Evolutionary conservation across 2,329 filamentous ascomycete species (phyloP), one percentile per base, ranked within the genome.

Genomic region (Penicillium brasilianum): DNA sequence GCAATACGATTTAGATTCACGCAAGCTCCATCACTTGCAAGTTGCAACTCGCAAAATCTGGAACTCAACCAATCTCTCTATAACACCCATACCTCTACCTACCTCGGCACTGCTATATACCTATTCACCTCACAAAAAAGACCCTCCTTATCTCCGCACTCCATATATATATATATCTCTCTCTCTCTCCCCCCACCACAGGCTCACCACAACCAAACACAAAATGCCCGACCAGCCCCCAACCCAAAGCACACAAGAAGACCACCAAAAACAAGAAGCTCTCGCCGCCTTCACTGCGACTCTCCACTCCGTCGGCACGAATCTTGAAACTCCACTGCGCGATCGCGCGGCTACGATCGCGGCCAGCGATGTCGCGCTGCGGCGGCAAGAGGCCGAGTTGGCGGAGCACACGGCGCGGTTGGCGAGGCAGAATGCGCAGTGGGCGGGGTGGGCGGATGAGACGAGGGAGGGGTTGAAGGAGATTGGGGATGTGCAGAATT

Each of bases 401-500:
- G 77, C 74, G 44, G 81, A 79, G 66, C 75, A 81, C 63, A 86
- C 83, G n/a, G 75, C 75, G 11, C 78, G 77, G 18, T 71, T 87
- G 58, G 75, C 77, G 41, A 81, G 82, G 70, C 83, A 87, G 72
- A 84, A 80, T 66, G 80, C 79, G 34, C 79, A 84, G 70, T 83
- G 83, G 77, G 79, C 83, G 68, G 84, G 82, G 69, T 73, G 87
- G 55, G 78, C 83, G 25, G 84, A 85, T 62, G 80, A 80, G 65
- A 83, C 82, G 62, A 80, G 82, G 11, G 82, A 83, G 67, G 84
- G 84, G 58, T 68, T 88, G 63, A 87, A 87, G 72, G 85, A 87
- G 73, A 80, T 88, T 63, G 86, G 86, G n/a, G 85, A 88, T 67
- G 78, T 88, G 61, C 86, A 88, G 78, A 87, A 87, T 68, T 88